A percentile compares a stretch with the other conserved stretches of the same genome.
These are phyloP conservation scores for Enterospora canceri DNA, from an alignment of 371 early-diverging fungal species.

Conservation along the genomic window DNA sequence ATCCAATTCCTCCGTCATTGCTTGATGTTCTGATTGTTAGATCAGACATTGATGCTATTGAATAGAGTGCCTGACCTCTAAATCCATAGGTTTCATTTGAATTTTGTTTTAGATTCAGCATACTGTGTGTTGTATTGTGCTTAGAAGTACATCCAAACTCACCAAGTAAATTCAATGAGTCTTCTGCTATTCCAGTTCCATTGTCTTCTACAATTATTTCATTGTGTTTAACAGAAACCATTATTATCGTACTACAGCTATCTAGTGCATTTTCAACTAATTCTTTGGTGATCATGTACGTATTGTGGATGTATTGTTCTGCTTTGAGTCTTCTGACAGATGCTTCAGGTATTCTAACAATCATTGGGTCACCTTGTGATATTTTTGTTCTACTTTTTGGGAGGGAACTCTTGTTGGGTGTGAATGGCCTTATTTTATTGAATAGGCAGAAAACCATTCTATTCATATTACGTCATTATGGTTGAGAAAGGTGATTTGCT, in stretches of 20 bases:
- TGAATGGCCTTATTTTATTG: background rate
- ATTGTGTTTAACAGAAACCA: conserved; percentile 58
- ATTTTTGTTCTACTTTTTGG: conserved; percentile 16
- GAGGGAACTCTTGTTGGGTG: conserved; percentile 35
- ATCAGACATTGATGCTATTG: conserved; percentile 37
- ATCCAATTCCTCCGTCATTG: background rate
- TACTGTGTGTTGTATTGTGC: conserved; percentile 34
- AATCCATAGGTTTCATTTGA: conserved; percentile 42
- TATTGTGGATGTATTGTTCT: conserved; percentile 28
- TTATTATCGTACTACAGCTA: conserved; percentile 69
- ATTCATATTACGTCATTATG: too few species aligned
- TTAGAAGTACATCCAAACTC: conserved; percentile 35
- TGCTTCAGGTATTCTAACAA: conserved; percentile 18
- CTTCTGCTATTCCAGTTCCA: conserved; percentile 44
- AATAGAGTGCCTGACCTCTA: conserved; percentile 52
- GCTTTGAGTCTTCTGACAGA: conserved; percentile 18
- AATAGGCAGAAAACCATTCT: too few species aligned
- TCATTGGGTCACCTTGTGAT: conserved; percentile 8
- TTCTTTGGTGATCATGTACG: conserved; percentile 64
- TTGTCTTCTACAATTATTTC: conserved; percentile 50
- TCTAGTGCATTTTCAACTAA: conserved; percentile 88
- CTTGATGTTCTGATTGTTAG: conserved; percentile 40
- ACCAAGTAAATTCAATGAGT: conserved; percentile 3
- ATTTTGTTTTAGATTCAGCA: conserved; percentile 6
- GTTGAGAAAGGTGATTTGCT: too few species aligned